phyloP scores from a whole-genome alignment of 2,329 filamentous ascomycete species.

The Macrophomina phaseolina region DNA sequence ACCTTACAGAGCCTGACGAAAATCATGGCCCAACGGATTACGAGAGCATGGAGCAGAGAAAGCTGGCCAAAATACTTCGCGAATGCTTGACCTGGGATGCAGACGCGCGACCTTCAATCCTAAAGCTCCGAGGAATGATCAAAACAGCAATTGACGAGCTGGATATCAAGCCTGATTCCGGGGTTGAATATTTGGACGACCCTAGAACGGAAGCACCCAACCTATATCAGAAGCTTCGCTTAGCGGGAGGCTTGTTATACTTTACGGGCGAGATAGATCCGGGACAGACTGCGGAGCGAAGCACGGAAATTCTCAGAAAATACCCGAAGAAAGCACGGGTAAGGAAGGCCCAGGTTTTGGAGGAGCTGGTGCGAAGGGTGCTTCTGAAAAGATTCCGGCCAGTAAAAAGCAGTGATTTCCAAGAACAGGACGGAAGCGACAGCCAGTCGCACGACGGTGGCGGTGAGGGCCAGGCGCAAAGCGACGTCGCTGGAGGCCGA shows the following conservation, averaged over 20 bases:
- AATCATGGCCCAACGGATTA: not conserved
- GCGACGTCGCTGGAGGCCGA: too few species aligned
- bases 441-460: too few species aligned
- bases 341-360: too few species aligned
- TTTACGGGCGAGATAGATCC: not conserved
- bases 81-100: slow-evolving; percentile 2
- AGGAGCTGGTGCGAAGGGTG: too few species aligned
- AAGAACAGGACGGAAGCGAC: too few species aligned
- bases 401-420: too few species aligned
- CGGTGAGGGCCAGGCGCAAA: too few species aligned
- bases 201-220: not conserved
- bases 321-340: too few species aligned
- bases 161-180: not conserved
- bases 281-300: too few species aligned
- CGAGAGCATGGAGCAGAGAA: not conserved
- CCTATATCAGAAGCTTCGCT: not conserved
- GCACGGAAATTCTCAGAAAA: too few species aligned
- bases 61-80: slow-evolving; percentile 2
- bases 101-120: not conserved
- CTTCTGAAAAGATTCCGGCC: too few species aligned
- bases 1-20: not conserved
- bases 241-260: not conserved
- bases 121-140: not conserved
- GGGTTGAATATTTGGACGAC: not conserved
- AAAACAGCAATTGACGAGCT: not conserved